phyloP scores from a whole-genome alignment of 129 eudicot genomes.

The Flaveria linearis region DNA sequence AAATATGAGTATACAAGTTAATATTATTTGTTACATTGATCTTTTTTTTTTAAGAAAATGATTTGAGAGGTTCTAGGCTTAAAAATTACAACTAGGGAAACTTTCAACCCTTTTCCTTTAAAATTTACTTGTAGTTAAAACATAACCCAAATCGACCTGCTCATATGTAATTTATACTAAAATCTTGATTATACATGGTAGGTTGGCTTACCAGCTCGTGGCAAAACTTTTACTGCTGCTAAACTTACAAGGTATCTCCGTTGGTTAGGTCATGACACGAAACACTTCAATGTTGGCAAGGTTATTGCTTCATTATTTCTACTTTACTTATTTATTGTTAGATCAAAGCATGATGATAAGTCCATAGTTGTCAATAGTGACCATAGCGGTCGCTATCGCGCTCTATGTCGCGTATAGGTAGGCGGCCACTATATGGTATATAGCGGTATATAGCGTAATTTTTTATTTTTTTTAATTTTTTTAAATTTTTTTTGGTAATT shows the following conservation, averaged over 20 bases:
- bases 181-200: constrained; percentile 30
- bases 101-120: not conserved
- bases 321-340: not conserved
- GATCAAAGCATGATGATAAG: constrained; percentile 17
- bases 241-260: constrained; percentile 97
- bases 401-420: too few species aligned
- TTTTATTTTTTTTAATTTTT: too few species aligned
- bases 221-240: constrained; percentile 98
- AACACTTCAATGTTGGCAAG: constrained; percentile 99
- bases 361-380: too few species aligned
- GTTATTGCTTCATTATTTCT: constrained; percentile 35
- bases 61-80: not conserved
- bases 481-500: too few species aligned
- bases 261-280: constrained; percentile 99
- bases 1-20: not conserved
- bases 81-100: not conserved
- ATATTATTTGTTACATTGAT: not conserved
- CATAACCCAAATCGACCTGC: not conserved
- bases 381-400: too few species aligned
- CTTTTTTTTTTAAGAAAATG: not conserved
- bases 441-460: too few species aligned
- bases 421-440: too few species aligned
- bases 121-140: not conserved
- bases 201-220: constrained; percentile 99
- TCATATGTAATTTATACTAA: not conserved